These are phyloP conservation scores for Daucus carota DNA, from an alignment of 129 eudicot species.

Conservation along the genomic window DH1_v3.0 NC_030382.2:11170001-11170500, in stretches of 20 bases:
- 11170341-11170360: constrained; percentile 40
- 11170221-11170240: constrained; percentile 22
- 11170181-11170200: constrained; percentile 35
- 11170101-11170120: constrained; percentile 40
- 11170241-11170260: constrained; percentile 35
- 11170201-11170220: constrained; percentile 38
- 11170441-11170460: background rate
- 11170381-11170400: constrained; percentile 11
- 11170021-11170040: background rate
- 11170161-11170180: constrained; percentile 34
- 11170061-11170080: constrained; percentile 41
- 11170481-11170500: background rate
- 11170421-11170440: background rate
- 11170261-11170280: constrained; percentile 31
- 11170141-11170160: constrained; percentile 48
- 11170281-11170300: constrained; percentile 27
- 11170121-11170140: constrained; percentile 43
- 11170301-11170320: constrained; percentile 48
- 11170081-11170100: constrained; percentile 44
- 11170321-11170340: constrained; percentile 44
- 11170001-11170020: constrained; percentile 5
- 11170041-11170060: constrained; percentile 27
- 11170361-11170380: constrained; percentile 38
- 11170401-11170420: background rate
- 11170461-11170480: background rate